Conservation (phyloP, 495 filamentous ascomycete species). For the Penicillium herquei region DNA sequence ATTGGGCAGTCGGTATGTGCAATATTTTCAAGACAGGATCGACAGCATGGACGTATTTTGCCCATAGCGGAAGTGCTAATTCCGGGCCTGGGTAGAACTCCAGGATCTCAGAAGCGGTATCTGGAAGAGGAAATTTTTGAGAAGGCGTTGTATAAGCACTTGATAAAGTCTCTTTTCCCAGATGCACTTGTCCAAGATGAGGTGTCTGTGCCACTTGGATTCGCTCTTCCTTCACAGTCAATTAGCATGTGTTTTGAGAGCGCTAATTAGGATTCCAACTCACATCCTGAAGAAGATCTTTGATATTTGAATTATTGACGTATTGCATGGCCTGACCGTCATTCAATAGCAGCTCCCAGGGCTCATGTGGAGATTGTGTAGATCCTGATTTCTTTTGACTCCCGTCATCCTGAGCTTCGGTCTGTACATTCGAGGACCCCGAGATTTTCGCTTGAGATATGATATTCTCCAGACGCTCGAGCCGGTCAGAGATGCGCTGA, state of each 20-base stretch:
- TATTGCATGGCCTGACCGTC: slow-evolving; percentile 15
- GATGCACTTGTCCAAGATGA: neutral
- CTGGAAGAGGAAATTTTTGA: slow-evolving; percentile 3
- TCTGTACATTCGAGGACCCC: neutral
- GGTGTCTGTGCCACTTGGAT: neutral
- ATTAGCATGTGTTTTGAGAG: neutral
- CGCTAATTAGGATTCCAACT: neutral
- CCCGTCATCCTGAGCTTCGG: neutral
- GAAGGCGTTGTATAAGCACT: slow-evolving; percentile 1
- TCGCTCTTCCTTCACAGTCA: slow-evolving; percentile 1
- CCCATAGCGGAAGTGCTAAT: slow-evolving; percentile 67
- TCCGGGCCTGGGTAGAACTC: slow-evolving; percentile 57
- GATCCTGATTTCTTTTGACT: neutral
- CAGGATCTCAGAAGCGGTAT: slow-evolving; percentile 4
- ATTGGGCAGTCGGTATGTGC: slow-evolving; percentile 56
- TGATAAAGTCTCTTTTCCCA: neutral
- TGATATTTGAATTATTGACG: slow-evolving; percentile 16
- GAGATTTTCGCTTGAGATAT: neutral
- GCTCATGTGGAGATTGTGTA: neutral
- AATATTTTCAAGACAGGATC: slow-evolving; percentile 65
- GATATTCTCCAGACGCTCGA: slow-evolving; percentile 51
- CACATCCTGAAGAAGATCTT: slow-evolving; percentile 14
- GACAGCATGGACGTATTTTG: slow-evolving; percentile 57
- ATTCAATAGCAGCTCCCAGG: slow-evolving; percentile 17
- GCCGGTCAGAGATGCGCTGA: slow-evolving; percentile 53